Evolutionary conservation across 2,329 filamentous ascomycete genomes (phyloP).

Genomic region (Plenodomus tracheiphilus): DNA sequence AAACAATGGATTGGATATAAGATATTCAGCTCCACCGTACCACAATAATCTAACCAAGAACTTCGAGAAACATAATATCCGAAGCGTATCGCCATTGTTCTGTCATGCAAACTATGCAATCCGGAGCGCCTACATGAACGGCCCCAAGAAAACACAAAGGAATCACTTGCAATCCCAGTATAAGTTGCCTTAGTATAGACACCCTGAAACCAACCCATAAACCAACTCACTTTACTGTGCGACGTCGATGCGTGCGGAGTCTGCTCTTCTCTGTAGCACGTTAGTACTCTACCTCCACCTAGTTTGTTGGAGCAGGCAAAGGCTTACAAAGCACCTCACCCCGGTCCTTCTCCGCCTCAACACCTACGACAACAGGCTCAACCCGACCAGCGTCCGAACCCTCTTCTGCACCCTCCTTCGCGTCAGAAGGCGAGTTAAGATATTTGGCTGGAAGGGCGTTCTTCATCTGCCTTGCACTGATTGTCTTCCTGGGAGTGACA

Average conservation of each 20-base stretch:
- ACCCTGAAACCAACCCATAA: too few relatives aligned
- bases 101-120: background rate
- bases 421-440: too few relatives aligned
- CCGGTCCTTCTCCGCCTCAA: background rate
- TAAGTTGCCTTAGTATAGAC: too few relatives aligned
- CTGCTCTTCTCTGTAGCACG: background rate
- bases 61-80: background rate
- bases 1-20: too few relatives aligned
- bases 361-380: background rate
- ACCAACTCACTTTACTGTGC: background rate
- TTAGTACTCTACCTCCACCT: too few relatives aligned
- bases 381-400: background rate
- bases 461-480: too few relatives aligned
- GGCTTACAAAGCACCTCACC: background rate
- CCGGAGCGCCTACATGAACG: background rate
- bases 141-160: too few relatives aligned
- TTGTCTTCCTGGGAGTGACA: too few relatives aligned
- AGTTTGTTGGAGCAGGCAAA: too few relatives aligned
- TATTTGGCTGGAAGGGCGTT: too few relatives aligned
- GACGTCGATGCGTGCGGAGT: background rate
- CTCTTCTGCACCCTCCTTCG: background rate
- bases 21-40: too few relatives aligned
- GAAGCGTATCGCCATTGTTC: background rate
- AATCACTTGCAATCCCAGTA: too few relatives aligned
- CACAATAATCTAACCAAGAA: background rate